phyloP scores from a whole-genome alignment of 164 flowering plant species.

The Magnolia kwangsiensis region DNA sequence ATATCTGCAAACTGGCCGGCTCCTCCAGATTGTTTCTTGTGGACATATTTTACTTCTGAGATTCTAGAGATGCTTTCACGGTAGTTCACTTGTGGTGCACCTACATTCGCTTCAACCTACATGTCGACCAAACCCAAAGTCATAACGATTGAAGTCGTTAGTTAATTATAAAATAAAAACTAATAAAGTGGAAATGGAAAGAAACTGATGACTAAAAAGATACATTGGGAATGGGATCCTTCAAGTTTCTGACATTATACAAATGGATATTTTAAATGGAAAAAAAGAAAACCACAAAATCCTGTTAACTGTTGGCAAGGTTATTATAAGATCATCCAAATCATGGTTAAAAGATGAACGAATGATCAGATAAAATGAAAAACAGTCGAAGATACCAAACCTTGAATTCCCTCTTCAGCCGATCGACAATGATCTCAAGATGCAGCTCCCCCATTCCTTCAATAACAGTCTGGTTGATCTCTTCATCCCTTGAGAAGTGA shows the following conservation, averaged over 20 bases:
- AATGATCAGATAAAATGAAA: background rate
- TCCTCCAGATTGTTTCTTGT: conserved; percentile 99
- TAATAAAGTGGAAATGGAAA: background rate
- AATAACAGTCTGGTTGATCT: conserved; percentile 87
- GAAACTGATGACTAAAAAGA: no score
- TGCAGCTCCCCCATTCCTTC: conserved; percentile 99
- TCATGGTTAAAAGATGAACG: no score
- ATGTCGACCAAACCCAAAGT: conserved; percentile 5
- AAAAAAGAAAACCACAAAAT: background rate
- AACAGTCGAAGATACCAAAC: conserved; percentile 28
- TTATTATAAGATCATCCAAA: no score
- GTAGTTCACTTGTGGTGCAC: conserved; percentile 98
- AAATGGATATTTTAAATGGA: background rate
- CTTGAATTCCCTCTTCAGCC: conserved; percentile 93
- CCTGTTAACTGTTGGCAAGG: background rate
- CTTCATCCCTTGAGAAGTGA: conserved; percentile 97
- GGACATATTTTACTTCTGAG: conserved; percentile 77
- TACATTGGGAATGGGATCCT: background rate
- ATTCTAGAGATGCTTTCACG: conserved; percentile 86
- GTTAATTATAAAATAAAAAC: background rate
- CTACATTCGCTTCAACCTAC: conserved; percentile 96
- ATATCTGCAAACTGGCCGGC: conserved; percentile 96
- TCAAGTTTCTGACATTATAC: background rate
- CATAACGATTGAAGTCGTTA: background rate
- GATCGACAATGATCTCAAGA: conserved; percentile 94